Conservation (phyloP, 306 rosid genomes). For the Cucurbita argyrosperma region DNA sequence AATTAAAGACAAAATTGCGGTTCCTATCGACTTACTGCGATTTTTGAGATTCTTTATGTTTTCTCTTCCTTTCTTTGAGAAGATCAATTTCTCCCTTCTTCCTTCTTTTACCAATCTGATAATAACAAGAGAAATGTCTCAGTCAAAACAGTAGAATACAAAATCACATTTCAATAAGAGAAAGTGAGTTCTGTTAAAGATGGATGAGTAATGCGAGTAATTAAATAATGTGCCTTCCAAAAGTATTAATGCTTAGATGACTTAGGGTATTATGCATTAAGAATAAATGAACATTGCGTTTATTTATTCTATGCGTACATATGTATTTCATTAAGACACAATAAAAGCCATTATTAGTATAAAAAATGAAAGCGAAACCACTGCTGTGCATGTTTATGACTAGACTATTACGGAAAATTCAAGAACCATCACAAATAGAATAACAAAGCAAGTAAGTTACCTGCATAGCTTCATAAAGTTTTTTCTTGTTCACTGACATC, state of each 20-base stretch:
- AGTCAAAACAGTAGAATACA: neutral
- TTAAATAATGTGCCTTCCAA: neutral
- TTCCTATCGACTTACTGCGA: neutral
- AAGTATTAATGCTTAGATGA: neutral
- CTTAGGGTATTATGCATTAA: neutral
- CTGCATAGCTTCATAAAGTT: conserved; percentile 48
- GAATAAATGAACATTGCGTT: neutral
- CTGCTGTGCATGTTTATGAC: neutral
- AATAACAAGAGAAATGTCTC: neutral
- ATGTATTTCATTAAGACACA: no score
- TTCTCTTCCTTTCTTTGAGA: conserved; percentile 50
- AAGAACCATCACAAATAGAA: neutral
- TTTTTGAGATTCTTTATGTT: conserved; percentile 32
- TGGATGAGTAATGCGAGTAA: neutral
- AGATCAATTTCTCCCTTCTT: conserved; percentile 31
- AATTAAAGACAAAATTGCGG: neutral
- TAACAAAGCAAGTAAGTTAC: conserved; percentile 13
- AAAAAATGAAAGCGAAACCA: neutral
- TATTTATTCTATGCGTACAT: neutral
- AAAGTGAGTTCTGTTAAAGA: neutral
- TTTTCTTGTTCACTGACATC: conserved; percentile 48
- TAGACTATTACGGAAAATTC: neutral
- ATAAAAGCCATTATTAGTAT: neutral
- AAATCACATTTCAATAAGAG: neutral
- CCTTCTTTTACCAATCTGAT: conserved; percentile 45